Evolutionary conservation across 768 basidiomycete genomes (phyloP).

Genomic region (Mycena venus): DNA sequence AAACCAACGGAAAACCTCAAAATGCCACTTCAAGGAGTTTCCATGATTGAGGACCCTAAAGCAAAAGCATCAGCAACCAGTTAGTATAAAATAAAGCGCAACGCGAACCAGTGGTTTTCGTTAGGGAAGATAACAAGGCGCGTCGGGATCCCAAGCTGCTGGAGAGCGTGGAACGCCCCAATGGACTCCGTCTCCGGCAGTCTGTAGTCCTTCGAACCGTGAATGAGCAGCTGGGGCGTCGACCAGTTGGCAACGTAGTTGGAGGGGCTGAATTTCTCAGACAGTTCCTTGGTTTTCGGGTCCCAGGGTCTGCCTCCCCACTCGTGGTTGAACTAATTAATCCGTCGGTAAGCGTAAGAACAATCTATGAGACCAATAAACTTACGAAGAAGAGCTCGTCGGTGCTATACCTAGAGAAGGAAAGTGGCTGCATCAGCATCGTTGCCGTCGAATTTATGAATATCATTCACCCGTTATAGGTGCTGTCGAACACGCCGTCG

Average conservation of each 20-base stretch:
- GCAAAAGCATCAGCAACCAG: background rate
- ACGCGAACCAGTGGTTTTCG: constrained; percentile 82
- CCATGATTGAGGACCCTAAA: constrained; percentile 78
- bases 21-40: constrained; percentile 94
- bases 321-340: constrained; percentile 82
- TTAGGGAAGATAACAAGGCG: constrained; percentile 88
- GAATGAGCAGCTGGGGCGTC: constrained; percentile 87
- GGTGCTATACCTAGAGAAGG: constrained; percentile 69
- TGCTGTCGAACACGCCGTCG: constrained; percentile 90
- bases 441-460: background rate
- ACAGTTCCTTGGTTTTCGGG: constrained; percentile 62
- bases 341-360: background rate
- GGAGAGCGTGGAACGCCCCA: constrained; percentile 86
- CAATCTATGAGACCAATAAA: constrained; percentile 4
- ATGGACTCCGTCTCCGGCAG: constrained; percentile 90
- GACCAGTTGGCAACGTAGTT: constrained; percentile 89
- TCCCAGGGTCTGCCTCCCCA: constrained; percentile 91
- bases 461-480: constrained; percentile 67
- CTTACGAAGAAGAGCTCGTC: constrained; percentile 93
- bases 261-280: constrained; percentile 80
- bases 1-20: constrained; percentile 95
- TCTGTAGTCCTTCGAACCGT: constrained; percentile 91
- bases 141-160: constrained; percentile 82
- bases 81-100: no score
- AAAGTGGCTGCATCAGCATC: background rate